A percentile compares a stretch with the other conserved stretches of the same genome.
Evolutionary conservation across 2,329 filamentous ascomycete species (phyloP).

Genomic region (Diplocarpon mali): DNA sequence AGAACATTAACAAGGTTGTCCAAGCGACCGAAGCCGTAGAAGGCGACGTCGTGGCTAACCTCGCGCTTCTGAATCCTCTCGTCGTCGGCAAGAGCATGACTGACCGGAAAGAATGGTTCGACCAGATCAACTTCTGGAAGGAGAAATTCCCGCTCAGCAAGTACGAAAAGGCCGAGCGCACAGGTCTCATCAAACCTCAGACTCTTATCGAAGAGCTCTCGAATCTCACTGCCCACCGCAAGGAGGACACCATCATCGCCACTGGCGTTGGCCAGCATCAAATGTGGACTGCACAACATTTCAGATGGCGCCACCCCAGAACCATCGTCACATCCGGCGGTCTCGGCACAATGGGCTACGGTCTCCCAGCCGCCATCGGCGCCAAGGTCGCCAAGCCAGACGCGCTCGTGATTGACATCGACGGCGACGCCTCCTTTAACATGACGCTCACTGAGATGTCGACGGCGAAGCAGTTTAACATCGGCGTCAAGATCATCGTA

Average conservation of each 20-base stretch:
- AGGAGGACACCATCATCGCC: slow-evolving; percentile 75
- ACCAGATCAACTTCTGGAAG: slow-evolving; percentile 86
- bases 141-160: slow-evolving; percentile 71
- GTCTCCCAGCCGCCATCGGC: slow-evolving; percentile 87
- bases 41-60: slow-evolving; percentile 77
- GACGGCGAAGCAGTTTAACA: slow-evolving; percentile 90
- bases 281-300: slow-evolving; percentile 98
- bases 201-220: slow-evolving; percentile 84
- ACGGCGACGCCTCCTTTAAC: slow-evolving; percentile 97
- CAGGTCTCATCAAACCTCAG: slow-evolving; percentile 87
- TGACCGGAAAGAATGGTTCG: slow-evolving; percentile 76
- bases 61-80: slow-evolving; percentile 62
- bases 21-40: slow-evolving; percentile 93
- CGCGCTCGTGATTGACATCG: slow-evolving; percentile 71
- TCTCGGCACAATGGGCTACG: slow-evolving; percentile 91
- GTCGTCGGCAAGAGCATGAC: slow-evolving; percentile 50
- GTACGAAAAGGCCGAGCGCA: slow-evolving; percentile 67
- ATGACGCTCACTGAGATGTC: slow-evolving; percentile 96
- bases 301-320: slow-evolving; percentile 83
- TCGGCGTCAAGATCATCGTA: slow-evolving; percentile 88
- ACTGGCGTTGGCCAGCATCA: slow-evolving; percentile 97
- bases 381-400: slow-evolving; percentile 71
- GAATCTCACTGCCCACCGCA: slow-evolving; percentile 67
- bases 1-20: slow-evolving; percentile 99
- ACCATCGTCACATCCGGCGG: slow-evolving; percentile 96